Conservation (phyloP, 768 basidiomycete genomes). For the Amanita thiersii region DNA sequence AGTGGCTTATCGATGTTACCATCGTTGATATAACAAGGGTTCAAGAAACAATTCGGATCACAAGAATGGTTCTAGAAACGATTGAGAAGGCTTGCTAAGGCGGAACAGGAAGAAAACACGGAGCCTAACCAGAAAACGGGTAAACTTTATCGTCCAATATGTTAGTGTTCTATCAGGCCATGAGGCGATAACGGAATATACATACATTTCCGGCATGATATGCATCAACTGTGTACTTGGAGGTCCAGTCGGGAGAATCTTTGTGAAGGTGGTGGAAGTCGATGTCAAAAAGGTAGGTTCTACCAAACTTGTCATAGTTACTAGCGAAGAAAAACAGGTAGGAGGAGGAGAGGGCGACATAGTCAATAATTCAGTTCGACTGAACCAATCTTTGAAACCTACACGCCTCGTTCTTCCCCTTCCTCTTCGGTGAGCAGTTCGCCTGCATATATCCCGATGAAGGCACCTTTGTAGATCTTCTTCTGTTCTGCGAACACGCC, state of each 20-base stretch:
- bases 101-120: slow-evolving; percentile 15
- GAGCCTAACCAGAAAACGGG: slow-evolving; percentile 85
- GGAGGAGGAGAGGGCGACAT: neutral
- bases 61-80: slow-evolving; percentile 77
- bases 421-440: slow-evolving; percentile 69
- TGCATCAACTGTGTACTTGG: slow-evolving; percentile 68
- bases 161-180: slow-evolving; percentile 6
- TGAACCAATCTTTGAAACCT: slow-evolving; percentile 17
- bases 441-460: slow-evolving; percentile 80
- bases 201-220: slow-evolving; percentile 83
- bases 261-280: slow-evolving; percentile 65
- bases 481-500: slow-evolving; percentile 64
- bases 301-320: slow-evolving; percentile 63
- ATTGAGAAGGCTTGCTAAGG: slow-evolving; percentile 1
- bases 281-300: slow-evolving; percentile 77
- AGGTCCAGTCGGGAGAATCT: slow-evolving; percentile 24
- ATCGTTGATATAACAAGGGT: slow-evolving; percentile 76
- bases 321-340: slow-evolving; percentile 24
- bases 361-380: neutral
- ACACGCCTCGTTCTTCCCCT: slow-evolving; percentile 62
- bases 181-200: slow-evolving; percentile 9
- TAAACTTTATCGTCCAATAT: slow-evolving; percentile 50
- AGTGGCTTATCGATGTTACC: slow-evolving; percentile 62
- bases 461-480: slow-evolving; percentile 61
- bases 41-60: slow-evolving; percentile 72